Evolutionary conservation across 768 basidiomycete genomes (phyloP), one percentile per base, ranked within the genome.

Genomic region (Amanita molliuscula): DNA sequence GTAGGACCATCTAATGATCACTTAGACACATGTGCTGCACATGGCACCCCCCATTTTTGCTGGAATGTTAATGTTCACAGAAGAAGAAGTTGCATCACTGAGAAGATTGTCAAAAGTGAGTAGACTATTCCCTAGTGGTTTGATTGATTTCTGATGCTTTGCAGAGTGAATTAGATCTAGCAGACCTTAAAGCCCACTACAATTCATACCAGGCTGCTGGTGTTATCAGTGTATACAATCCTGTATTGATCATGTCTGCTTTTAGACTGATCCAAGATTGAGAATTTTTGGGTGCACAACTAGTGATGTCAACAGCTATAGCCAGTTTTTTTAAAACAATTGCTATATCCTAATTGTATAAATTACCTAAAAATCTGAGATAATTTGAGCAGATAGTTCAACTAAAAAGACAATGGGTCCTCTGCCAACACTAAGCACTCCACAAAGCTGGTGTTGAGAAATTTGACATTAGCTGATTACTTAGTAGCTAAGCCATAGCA

Each of bases 1-100:
- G 40, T 15, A 23, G 40, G 47, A 31, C 28, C n/a, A n/a, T n/a
- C 44, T 54, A 48, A 52, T 47, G 50, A 51, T 37, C 29, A 44
- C 53, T 51, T 42, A 54, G 53, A 21, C 7, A 25, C 53, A 54
- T 54, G 35, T 50, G 9, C 49, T 54, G 51, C 49, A 54, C 43
- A 45, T 16, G 20, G 25, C 16, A 18, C 33, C 51, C 43, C 51
- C 53, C 48, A 23, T 18, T 37, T 54, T 40, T 46, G 29, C 53
- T 45, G 53, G 53, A 15, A 54, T 51, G 53, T 18, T 54, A 42
- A 54, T 54, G 53, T 54, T 54, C 53, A 54, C 53, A 21, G 53
- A 54, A 45, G 11, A 34, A 6, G 33, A 54, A 54, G 53, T 54
- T 20, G 36, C 46, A 36, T 3, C 36, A 51, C 36, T 54, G 51